A percentile compares a stretch with the other conserved stretches of the same genome.
phyloP scores from a whole-genome alignment of 2,329 filamentous ascomycete species.

The Pseudogymnoascus sp. region DNA sequence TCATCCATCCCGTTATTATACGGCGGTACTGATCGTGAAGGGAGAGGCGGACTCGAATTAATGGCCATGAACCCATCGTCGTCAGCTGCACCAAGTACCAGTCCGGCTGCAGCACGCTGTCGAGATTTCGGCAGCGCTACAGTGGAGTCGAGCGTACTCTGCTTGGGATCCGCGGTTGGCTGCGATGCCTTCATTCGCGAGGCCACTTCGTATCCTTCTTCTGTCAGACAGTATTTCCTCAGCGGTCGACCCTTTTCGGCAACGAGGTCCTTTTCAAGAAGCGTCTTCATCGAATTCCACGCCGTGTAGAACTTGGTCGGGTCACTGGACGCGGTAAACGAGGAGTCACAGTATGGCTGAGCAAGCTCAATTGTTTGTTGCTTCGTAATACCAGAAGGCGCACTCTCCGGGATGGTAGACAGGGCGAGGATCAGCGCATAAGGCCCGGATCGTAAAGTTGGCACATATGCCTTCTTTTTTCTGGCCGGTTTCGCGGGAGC shows the following conservation, averaged over 20 bases:
- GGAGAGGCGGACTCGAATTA: slow-evolving; percentile 13
- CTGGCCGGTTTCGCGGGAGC: slow-evolving; percentile 45
- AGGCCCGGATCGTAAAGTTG: slow-evolving; percentile 60
- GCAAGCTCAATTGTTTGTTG: slow-evolving; percentile 58
- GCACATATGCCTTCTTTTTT: slow-evolving; percentile 61
- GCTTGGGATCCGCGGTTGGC: slow-evolving; percentile 23
- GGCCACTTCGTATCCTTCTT: slow-evolving; percentile 70
- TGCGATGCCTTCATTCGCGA: slow-evolving; percentile 49
- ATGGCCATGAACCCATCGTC: slow-evolving; percentile 13
- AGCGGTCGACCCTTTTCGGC: slow-evolving; percentile 60
- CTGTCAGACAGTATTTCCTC: slow-evolving; percentile 61
- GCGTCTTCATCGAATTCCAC: slow-evolving; percentile 74
- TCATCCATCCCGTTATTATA: background rate
- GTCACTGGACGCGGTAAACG: slow-evolving; percentile 59
- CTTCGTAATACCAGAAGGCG: slow-evolving; percentile 54
- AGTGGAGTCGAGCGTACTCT: slow-evolving; percentile 15
- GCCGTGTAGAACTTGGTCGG: slow-evolving; percentile 66
- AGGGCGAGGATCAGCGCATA: slow-evolving; percentile 66
- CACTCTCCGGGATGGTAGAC: slow-evolving; percentile 47
- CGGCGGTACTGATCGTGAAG: slow-evolving; percentile 1
- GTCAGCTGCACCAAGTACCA: background rate
- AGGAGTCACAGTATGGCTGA: slow-evolving; percentile 63
- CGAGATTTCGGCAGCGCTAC: background rate
- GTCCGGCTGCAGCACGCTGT: background rate
- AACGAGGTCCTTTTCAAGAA: slow-evolving; percentile 64